These are phyloP conservation scores for Amanita fuliginea DNA, from an alignment of 768 basidiomycete species.

Conservation along the genomic window DNA sequence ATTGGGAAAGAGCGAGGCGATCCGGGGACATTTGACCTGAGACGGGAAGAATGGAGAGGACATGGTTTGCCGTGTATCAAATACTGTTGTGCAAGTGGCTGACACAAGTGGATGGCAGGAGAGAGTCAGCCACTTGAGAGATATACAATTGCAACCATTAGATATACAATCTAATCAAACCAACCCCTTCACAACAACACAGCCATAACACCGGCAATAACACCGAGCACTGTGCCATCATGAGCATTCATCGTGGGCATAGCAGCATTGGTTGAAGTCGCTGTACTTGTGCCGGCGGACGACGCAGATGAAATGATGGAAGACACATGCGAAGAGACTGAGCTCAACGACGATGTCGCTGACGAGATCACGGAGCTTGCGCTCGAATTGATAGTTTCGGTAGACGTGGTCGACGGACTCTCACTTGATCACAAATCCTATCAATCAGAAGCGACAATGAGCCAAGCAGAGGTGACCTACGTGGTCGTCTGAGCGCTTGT, in stretches of 20 bases:
- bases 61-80: not conserved
- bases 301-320: conserved; percentile 2
- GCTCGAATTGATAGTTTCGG: not conserved
- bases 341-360: not conserved
- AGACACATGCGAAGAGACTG: conserved; percentile 2
- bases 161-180: not conserved
- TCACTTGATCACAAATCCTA: no score
- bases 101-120: not conserved
- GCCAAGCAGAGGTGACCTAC: not conserved
- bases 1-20: not conserved
- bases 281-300: not conserved
- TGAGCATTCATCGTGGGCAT: conserved; percentile 5
- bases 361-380: conserved; percentile 3
- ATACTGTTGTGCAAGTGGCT: not conserved
- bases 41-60: not conserved
- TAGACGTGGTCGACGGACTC: not conserved
- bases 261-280: conserved; percentile 3
- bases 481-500: conserved; percentile 1
- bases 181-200: not conserved
- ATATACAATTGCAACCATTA: not conserved
- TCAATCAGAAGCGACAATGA: not conserved
- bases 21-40: not conserved
- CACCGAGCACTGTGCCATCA: conserved; percentile 5
- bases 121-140: conserved; percentile 3
- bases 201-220: conserved; percentile 7